Base-by-base conservation (phyloP, 495 filamentous ascomycete species). In the Aspergillus wentii region DNA sequence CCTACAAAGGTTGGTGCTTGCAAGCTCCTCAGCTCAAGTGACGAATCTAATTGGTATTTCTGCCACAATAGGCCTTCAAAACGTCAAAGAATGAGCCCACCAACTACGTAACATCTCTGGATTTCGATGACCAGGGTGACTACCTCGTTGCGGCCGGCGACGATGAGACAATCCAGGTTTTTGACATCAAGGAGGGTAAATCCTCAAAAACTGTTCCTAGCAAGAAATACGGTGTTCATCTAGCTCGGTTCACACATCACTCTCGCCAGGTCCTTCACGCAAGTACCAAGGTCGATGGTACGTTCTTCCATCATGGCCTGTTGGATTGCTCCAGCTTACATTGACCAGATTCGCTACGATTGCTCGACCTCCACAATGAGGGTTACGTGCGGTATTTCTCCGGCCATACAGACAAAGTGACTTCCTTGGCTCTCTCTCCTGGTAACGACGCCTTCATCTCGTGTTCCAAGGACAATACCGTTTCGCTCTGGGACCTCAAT, bases 121-220 rank as follows among this genome's bases (percentile, higher is more conserved):
- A 97, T 65, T 97, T 95, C 51, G 90, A 97, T 62, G 89, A 96
- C 67, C 81, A 82, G 17, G 92, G 92, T 52, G 88, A 95, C 46
- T 84, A 86, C 26, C 71, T 90, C 27, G 86, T 97, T 54, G 82
- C 89, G 0, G 83, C 86, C 6, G 86, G 88, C 35, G 83, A 81
- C 56, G 94, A 97, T 54, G 89, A 96, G 47, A 92, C 86, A 1
- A 86, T 99, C 43, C 90, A 97, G 51, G 75, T 97, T 20, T 99
- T 89, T 66, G 92, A 88, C 48, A 82, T 91, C 45, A 86, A 85
- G 43, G 88, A 92, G 33, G 92, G 92, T 5, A 86, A 85, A 38
- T 79, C 83, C 40, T 81, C 82, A 17, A 97, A 97, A 58, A 79
- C 80, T 22, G 72, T 94, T 17, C 79, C 89, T 33, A 69, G 67